Base-by-base conservation (phyloP, 2,329 filamentous ascomycete species). In the Ophiostoma pallidulum region DNA sequence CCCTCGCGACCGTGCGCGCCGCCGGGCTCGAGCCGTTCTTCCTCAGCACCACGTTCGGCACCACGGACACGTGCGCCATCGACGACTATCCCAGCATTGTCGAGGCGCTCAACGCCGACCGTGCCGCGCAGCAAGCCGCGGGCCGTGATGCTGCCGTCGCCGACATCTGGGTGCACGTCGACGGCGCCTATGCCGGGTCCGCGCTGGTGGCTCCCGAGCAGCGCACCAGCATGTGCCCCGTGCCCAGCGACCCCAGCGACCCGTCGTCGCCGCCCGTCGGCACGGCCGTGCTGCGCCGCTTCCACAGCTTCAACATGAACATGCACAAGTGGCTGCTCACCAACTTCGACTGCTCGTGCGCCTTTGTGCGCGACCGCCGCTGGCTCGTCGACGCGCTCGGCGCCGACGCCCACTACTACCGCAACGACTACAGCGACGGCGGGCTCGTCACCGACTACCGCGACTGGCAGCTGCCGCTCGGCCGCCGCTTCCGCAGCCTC, bases 301-400 rank as follows among this genome's bases (percentile, higher is more conserved):
- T 94, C 61, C 86, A 95, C 69, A 89, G 83, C 54, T 95, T 94
- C 74, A 83, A 95, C 66, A 80, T 91, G 70, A 97, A 96, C 71
- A 85, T 95, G 77, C 90, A 96, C 74, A 97, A 97, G 70, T 96
- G 91, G 91, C 74, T 96, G 41, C 79, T 96, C 16, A 89, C 88
- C 49, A 95, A 94, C 66, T 96, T 96, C 59, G 91, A 97, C 63
- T 77, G 73, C 58, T 88, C 84, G 47, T 84, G 84, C 55, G 74
- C 95, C 39, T 97, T 80, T 66, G 80, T 96, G 41, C 81, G 82
- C 53, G 75, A 82, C 58, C 78, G 90, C 14, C 69, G 72, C 47
- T 81, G 89, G 66, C 76, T 97, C n/a, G 87, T 84, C 37, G 75
- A 82, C 52, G 85, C 89, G 0, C 75, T 95, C 36, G 82, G 86